phyloP scores from a whole-genome alignment of 2,329 filamentous ascomycete species.

The Botrytis cinerea region DNA sequence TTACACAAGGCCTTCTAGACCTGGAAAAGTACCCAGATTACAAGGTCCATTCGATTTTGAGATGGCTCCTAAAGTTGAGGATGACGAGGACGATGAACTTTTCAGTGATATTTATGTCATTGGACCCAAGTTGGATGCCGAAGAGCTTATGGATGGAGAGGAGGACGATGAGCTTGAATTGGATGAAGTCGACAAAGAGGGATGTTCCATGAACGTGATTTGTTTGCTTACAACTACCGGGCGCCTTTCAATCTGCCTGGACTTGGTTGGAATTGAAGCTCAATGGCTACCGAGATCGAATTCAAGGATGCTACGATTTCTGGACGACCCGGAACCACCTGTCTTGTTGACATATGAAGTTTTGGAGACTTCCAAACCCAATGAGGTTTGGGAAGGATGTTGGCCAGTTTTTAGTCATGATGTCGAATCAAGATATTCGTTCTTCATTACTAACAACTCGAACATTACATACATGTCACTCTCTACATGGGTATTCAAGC shows the following conservation, averaged over 20 bases:
- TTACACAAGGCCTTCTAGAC: conserved; percentile 57
- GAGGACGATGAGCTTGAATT: conserved; percentile 59
- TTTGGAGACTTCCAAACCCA: conserved; percentile 58
- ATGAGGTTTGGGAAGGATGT: conserved; percentile 56
- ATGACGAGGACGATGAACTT: conserved; percentile 57
- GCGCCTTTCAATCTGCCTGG: conserved; percentile 61
- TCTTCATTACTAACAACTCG: conserved; percentile 62
- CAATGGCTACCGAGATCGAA: conserved; percentile 63
- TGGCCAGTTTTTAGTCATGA: conserved; percentile 67
- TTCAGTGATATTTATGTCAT: conserved; percentile 64
- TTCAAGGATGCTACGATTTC: conserved; percentile 47
- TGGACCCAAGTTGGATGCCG: conserved; percentile 61
- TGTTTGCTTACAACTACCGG: conserved; percentile 63
- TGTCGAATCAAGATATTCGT: conserved; percentile 61
- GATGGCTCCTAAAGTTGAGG: conserved; percentile 48
- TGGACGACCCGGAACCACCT: conserved; percentile 47
- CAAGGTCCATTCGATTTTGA: conserved; percentile 64
- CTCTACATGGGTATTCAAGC: conserved; percentile 62
- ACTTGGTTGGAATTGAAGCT: conserved; percentile 63
- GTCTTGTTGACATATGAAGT: conserved; percentile 62
- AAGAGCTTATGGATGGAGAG: conserved; percentile 64
- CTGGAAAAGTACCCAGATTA: conserved; percentile 59
- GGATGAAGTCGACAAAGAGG: conserved; percentile 58
- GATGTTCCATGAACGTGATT: conserved; percentile 60
- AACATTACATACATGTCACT: conserved; percentile 63